phyloP scores from a whole-genome alignment of 805 yeast species.

The Phaffomyces antillensis region DNA sequence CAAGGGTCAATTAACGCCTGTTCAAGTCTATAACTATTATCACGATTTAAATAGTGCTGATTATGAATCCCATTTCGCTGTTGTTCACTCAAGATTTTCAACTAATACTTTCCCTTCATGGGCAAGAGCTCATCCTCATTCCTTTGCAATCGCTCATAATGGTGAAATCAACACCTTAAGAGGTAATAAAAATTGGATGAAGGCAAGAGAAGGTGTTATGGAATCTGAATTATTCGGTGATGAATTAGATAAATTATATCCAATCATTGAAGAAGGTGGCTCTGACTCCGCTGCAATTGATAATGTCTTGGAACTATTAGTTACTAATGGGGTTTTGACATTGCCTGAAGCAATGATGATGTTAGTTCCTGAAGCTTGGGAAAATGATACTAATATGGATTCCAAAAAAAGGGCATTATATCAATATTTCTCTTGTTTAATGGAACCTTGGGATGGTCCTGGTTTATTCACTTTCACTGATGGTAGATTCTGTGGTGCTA shows the following conservation, averaged over 20 bases:
- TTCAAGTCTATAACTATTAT: conserved; percentile 91
- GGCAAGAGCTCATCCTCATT: conserved; percentile 97
- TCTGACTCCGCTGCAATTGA: conserved; percentile 98
- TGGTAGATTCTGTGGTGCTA: conserved; percentile 97
- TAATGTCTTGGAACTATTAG: conserved; percentile 86
- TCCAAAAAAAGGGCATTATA: conserved; percentile 90
- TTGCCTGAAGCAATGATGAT: conserved; percentile 97
- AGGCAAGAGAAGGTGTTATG: conserved; percentile 97
- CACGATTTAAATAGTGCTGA: conserved; percentile 88
- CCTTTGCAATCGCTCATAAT: conserved; percentile 92
- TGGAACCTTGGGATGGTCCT: conserved; percentile 99
- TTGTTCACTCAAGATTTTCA: conserved; percentile 95
- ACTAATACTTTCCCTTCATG: conserved; percentile 99
- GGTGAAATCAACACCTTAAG: conserved; percentile 97
- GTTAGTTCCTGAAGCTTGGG: conserved; percentile 98
- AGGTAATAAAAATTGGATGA: conserved; percentile 99
- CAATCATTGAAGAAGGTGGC: conserved; percentile 97
- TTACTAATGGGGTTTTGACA: conserved; percentile 84
- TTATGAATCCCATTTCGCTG: conserved; percentile 90
- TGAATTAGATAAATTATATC: conserved; percentile 83
- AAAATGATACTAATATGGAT: conserved; percentile 79
- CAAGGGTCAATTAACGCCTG: conserved; percentile 96
- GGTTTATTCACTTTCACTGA: conserved; percentile 95
- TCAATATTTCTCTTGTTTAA: conserved; percentile 98
- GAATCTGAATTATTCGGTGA: conserved; percentile 81